A percentile compares a stretch with the other conserved stretches of the same genome.
phyloP scores from a whole-genome alignment of 257 asterid genomes.

The Scutellaria minor region DNA sequence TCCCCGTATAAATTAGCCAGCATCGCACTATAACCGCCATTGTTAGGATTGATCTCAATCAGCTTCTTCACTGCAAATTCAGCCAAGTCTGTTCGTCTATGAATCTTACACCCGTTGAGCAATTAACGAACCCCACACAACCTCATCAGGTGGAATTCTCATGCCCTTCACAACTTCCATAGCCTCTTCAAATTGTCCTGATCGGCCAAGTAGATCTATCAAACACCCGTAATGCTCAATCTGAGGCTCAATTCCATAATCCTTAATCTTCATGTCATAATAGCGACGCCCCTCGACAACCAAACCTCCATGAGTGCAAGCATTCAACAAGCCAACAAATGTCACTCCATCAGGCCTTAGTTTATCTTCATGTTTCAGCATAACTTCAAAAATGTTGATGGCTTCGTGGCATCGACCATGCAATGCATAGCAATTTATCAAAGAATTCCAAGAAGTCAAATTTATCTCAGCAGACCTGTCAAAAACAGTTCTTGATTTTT shows the following conservation, averaged over 20 bases:
- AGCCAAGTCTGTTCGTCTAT: constrained; percentile 64
- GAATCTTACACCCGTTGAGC: constrained; percentile 78
- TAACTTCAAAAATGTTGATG: constrained; percentile 52
- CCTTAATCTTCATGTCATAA: constrained; percentile 56
- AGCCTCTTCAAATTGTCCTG: constrained; percentile 72
- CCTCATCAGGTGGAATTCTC: constrained; percentile 72
- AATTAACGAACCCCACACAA: constrained; percentile 79
- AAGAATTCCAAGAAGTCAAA: constrained; percentile 71
- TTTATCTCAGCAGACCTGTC: constrained; percentile 43
- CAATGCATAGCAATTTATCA: constrained; percentile 75
- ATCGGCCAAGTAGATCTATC: constrained; percentile 72
- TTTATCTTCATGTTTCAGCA: constrained; percentile 44
- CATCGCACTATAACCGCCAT: constrained; percentile 70
- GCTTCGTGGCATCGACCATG: constrained; percentile 65
- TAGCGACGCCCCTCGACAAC: constrained; percentile 60
- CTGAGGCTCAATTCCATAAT: constrained; percentile 60
- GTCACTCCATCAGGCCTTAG: constrained; percentile 75
- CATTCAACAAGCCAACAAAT: constrained; percentile 70
- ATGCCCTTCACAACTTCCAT: constrained; percentile 62
- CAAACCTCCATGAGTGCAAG: constrained; percentile 79
- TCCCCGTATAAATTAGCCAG: constrained; percentile 74
- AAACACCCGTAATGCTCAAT: constrained; percentile 84
- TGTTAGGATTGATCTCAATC: constrained; percentile 60
- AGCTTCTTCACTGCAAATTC: constrained; percentile 59
- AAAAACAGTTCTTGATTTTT: constrained; percentile 60